phyloP scores from a whole-genome alignment of 179 eudicot genomes.

The Beta lomatogona region DNA sequence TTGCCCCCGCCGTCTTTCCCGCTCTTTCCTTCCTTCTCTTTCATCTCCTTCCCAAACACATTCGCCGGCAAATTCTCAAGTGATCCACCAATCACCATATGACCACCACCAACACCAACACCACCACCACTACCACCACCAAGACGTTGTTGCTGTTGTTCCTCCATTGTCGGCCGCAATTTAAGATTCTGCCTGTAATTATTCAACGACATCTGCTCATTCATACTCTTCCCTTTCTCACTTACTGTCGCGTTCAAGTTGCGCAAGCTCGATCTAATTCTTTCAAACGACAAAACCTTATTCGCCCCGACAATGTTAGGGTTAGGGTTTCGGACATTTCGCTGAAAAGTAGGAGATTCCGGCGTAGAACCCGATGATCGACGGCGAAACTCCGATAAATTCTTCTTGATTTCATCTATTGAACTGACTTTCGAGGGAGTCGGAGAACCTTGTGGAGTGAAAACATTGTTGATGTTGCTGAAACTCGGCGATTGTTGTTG shows the following conservation, averaged over 20 bases:
- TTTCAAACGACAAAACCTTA: conserved; percentile 11
- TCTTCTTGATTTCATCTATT: conserved; percentile 43
- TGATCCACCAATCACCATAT: conserved; percentile 37
- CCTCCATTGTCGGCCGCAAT: conserved; percentile 10
- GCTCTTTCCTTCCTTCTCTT: conserved; percentile 11
- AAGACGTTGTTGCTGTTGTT: background rate
- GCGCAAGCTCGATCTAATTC: conserved; percentile 42
- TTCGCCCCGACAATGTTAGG: background rate
- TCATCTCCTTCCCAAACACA: conserved; percentile 42
- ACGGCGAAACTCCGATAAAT: conserved; percentile 45
- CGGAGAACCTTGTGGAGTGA: background rate
- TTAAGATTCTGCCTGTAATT: conserved; percentile 26
- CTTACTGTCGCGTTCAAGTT: background rate
- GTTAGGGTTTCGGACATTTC: background rate
- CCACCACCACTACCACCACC: background rate
- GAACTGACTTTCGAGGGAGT: conserved; percentile 4
- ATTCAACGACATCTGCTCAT: conserved; percentile 21
- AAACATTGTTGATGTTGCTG: background rate
- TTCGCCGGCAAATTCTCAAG: conserved; percentile 23
- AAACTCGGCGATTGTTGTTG: conserved; percentile 19
- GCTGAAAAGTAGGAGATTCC: background rate
- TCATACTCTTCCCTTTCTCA: background rate
- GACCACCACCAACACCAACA: background rate
- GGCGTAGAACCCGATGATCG: conserved; percentile 29
- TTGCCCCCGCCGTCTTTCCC: background rate